Evolutionary conservation across 352 stramenopile species (phyloP), one percentile per base, ranked within the genome.

Genomic region (Pythium insidiosum): DNA sequence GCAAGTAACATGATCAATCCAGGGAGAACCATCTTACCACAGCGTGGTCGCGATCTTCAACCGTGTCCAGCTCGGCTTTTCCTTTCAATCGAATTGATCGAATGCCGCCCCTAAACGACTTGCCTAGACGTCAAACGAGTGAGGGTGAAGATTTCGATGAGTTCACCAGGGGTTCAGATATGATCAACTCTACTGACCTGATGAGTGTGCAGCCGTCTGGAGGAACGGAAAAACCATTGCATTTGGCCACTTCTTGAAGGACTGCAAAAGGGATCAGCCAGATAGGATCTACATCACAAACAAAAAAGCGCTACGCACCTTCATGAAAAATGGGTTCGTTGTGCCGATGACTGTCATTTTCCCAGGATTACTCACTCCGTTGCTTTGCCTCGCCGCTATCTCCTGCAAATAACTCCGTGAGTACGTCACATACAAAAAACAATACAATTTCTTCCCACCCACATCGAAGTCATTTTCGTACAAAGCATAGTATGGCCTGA

Each of bases 281-380:
- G n/a, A n/a, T n/a, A n/a, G n/a, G n/a, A n/a, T n/a, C n/a, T n/a
- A n/a, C n/a, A n/a, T n/a, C n/a, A n/a, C n/a, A n/a, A n/a, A n/a
- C n/a, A n/a, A n/a, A n/a, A n/a, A n/a, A n/a, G n/a, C n/a, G n/a
- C n/a, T n/a, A n/a, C n/a, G n/a, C n/a, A n/a, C n/a, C 66, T 92
- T 94, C 63, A 92, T 70, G 41, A 94, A 94, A 43, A 92, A 92
- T 2, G 82, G 82, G 23, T 92, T 94, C 16, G 82, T 94, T 18
- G 79, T 89, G 41, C 82, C 82, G 15, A 94, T 67, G 0, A 92
- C 60, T 25, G 63, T 87, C 45, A 75, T 71, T 20, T 65, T 45
- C 21, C 74, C 68, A 0, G 62, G 56, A 24, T 43, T 47, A 45
- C 69, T 83, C 18, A 70, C 43, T 23, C 68, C 73, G 24, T 63